These are phyloP conservation scores for Boletellus sp. DNA, from an alignment of 768 basidiomycete genomes.

Conservation along the genomic window DNA sequence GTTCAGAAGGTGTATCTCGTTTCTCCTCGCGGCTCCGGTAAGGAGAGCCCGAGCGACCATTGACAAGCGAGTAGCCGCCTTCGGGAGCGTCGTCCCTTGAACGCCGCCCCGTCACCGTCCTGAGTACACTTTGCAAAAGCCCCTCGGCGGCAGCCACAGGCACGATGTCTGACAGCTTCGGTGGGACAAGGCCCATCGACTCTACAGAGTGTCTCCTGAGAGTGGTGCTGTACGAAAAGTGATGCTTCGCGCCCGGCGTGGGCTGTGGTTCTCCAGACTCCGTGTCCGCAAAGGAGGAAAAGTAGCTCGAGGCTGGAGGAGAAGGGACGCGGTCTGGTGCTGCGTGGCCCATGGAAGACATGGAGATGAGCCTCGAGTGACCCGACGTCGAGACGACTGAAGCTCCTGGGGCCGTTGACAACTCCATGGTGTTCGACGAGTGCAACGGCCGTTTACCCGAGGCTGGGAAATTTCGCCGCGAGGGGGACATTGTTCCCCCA, in stretches of 20 bases:
- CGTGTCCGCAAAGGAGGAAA: slow-evolving; percentile 54
- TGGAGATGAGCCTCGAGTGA: slow-evolving; percentile 18
- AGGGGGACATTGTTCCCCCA: slow-evolving; percentile 23
- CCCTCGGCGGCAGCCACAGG: slow-evolving; percentile 43
- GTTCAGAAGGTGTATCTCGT: slow-evolving; percentile 57
- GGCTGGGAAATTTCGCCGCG: slow-evolving; percentile 21
- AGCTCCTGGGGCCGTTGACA: slow-evolving; percentile 13
- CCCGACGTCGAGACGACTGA: slow-evolving; percentile 22
- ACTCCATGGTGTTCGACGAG: slow-evolving; percentile 12
- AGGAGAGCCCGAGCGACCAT: slow-evolving; percentile 11
- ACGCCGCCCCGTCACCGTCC: slow-evolving; percentile 31
- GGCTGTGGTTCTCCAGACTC: slow-evolving; percentile 50
- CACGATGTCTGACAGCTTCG: slow-evolving; percentile 32
- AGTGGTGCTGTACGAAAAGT: slow-evolving; percentile 83
- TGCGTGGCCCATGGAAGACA: slow-evolving; percentile 8
- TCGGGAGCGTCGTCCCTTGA: slow-evolving; percentile 31
- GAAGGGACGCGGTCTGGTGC: slow-evolving; percentile 37
- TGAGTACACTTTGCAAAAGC: slow-evolving; percentile 44
- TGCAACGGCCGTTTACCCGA: slow-evolving; percentile 18
- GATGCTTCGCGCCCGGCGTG: slow-evolving; percentile 59
- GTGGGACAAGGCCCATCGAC: slow-evolving; percentile 33
- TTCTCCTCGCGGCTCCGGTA: slow-evolving; percentile 29
- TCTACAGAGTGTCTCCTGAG: slow-evolving; percentile 65
- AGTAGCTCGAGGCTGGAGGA: slow-evolving; percentile 81
- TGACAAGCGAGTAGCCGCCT: slow-evolving; percentile 36